Percentiles rank a stretch among this genome's conserved stretches.
phyloP scores from a whole-genome alignment of 768 basidiomycete genomes.

The Rhodotorula taiwanensis region DNA sequence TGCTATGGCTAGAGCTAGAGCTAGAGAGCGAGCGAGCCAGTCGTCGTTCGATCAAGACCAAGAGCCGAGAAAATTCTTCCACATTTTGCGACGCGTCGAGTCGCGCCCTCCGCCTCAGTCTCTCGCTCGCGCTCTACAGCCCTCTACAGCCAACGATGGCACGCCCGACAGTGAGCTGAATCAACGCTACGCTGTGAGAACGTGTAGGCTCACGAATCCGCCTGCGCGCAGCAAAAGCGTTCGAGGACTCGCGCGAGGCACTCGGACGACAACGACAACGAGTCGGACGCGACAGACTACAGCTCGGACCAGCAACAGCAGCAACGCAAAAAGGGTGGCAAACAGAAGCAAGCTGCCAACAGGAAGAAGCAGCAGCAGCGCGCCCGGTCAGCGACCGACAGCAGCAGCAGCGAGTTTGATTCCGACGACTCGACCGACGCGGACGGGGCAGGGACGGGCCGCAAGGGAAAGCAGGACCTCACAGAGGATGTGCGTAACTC shows the following conservation, averaged over 20 bases:
- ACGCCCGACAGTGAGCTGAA: not conserved
- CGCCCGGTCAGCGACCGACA: not conserved
- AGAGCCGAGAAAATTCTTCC: too few species aligned
- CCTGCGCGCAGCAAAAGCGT: not conserved
- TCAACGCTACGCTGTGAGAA: too few species aligned
- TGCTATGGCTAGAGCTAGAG: too few species aligned
- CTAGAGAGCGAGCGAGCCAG: too few species aligned
- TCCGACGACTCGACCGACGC: not conserved
- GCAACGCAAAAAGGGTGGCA: not conserved
- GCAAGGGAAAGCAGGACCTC: conserved; percentile 16
- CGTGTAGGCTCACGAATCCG: too few species aligned
- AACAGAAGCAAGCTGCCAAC: not conserved
- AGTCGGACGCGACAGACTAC: conserved; percentile 19
- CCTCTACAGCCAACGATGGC: not conserved
- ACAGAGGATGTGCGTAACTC: conserved; percentile 23
- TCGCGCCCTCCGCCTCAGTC: not conserved
- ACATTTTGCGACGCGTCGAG: not conserved
- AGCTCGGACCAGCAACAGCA: not conserved
- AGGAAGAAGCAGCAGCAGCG: conserved; percentile 2
- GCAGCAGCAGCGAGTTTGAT: not conserved
- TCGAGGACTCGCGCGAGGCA: conserved; percentile 2
- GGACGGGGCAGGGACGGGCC: not conserved
- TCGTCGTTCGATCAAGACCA: too few species aligned
- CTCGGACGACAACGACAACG: conserved; percentile 1
- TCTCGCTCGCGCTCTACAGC: too few species aligned